Percentiles rank a stretch among this genome's conserved stretches.
Conservation (phyloP, 139 green algal species). For the Micromonas pusilla region DNA sequence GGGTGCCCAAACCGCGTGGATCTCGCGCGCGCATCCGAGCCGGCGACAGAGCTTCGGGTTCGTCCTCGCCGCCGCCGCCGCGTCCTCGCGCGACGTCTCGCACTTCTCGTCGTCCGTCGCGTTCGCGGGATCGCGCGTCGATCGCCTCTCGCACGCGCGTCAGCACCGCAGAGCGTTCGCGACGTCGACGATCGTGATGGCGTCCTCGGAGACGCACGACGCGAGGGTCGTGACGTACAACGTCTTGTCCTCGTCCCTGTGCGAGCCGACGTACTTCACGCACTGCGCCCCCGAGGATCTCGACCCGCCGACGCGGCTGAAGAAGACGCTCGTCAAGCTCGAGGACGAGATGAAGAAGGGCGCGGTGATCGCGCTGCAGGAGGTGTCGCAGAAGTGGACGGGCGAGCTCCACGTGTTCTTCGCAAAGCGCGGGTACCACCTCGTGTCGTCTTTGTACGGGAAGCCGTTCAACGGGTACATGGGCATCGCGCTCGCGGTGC, state of each 20-base stretch:
- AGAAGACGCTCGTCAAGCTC: slow-evolving; percentile 18
- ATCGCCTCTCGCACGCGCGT: too few species aligned
- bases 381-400: slow-evolving; percentile 34
- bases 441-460: slow-evolving; percentile 29
- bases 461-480: slow-evolving; percentile 38
- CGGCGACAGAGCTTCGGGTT: too few species aligned
- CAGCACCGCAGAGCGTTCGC: too few species aligned
- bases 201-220: background rate
- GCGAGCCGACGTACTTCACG: slow-evolving; percentile 24
- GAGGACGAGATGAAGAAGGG: slow-evolving; percentile 22
- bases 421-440: slow-evolving; percentile 26
- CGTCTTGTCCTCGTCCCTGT: slow-evolving; percentile 33
- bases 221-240: slow-evolving; percentile 36
- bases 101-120: too few species aligned
- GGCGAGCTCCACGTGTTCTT: slow-evolving; percentile 36
- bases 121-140: too few species aligned
- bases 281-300: slow-evolving; percentile 28
- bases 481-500: slow-evolving; percentile 34
- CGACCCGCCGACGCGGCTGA: slow-evolving; percentile 2
- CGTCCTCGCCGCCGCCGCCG: too few species aligned
- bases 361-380: slow-evolving; percentile 35
- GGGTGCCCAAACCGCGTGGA: too few species aligned
- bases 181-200: background rate
- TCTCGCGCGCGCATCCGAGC: too few species aligned
- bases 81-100: too few species aligned